Evolutionary conservation across 2,329 filamentous ascomycete species (phyloP).

Genomic region (Botrytis galanthina): DNA sequence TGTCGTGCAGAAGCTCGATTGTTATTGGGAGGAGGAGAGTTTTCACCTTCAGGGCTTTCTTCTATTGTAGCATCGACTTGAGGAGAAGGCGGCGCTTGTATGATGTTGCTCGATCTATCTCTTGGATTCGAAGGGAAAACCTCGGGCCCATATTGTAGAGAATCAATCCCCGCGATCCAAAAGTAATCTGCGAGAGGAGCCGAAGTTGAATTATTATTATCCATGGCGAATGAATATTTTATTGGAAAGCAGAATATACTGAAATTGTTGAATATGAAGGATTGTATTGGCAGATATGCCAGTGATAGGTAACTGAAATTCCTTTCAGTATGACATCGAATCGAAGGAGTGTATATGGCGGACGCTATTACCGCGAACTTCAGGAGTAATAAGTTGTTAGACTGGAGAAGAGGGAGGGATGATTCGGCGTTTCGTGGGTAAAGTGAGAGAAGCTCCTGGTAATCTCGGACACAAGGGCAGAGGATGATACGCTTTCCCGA

Average conservation of each 20-base stretch:
- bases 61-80: constrained; percentile 58
- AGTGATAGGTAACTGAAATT: constrained; percentile 6
- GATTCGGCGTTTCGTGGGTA: constrained; percentile 2
- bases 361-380: constrained; percentile 20
- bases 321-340: constrained; percentile 22
- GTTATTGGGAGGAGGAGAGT: constrained; percentile 26
- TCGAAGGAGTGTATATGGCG: not conserved
- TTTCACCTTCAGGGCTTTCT: constrained; percentile 55
- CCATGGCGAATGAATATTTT: constrained; percentile 31
- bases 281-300: constrained; percentile 15
- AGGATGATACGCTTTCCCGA: not conserved
- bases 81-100: constrained; percentile 32
- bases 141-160: constrained; percentile 62
- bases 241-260: not conserved
- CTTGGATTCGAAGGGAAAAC: constrained; percentile 39
- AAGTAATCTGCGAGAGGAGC: constrained; percentile 71
- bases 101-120: constrained; percentile 25
- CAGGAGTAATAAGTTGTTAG: constrained; percentile 6
- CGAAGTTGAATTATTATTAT: constrained; percentile 53
- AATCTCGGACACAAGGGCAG: not conserved
- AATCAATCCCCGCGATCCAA: constrained; percentile 71
- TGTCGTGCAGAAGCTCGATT: constrained; percentile 48
- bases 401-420: constrained; percentile 2
- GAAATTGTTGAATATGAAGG: not conserved
- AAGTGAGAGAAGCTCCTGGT: not conserved